Percentiles rank a stretch among this genome's conserved stretches.
Conservation (phyloP, 2,329 filamentous ascomycete species). For the Arthrobotrys iridis region DNA sequence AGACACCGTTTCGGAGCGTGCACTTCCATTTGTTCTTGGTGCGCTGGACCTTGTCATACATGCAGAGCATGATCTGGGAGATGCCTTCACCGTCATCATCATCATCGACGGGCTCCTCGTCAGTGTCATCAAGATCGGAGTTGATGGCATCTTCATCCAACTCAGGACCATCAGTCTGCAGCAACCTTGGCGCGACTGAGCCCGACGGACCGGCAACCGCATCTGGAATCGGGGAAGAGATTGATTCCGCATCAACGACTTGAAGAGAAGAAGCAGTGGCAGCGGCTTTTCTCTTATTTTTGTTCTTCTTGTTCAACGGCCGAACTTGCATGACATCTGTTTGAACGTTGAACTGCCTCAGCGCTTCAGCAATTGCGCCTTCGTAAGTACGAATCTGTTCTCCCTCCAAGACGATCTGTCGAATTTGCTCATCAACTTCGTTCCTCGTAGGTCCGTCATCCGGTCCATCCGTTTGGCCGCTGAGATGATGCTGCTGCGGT, state of each 20-base stretch:
- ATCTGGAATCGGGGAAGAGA: background rate
- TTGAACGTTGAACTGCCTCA: slow-evolving; percentile 40
- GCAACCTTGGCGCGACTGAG: slow-evolving; percentile 58
- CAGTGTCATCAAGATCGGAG: slow-evolving; percentile 93
- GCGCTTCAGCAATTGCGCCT: slow-evolving; percentile 40
- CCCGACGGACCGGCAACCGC: slow-evolving; percentile 30
- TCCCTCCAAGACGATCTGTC: slow-evolving; percentile 41
- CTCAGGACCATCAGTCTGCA: slow-evolving; percentile 70
- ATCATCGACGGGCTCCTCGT: slow-evolving; percentile 79
- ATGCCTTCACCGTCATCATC: slow-evolving; percentile 89
- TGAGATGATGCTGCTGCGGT: slow-evolving; percentile 58
- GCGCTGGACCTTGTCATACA: slow-evolving; percentile 98
- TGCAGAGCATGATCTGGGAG: slow-evolving; percentile 95
- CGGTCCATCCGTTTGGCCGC: slow-evolving; percentile 58
- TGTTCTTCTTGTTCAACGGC: slow-evolving; percentile 47
- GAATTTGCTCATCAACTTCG: slow-evolving; percentile 40
- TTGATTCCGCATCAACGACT: background rate
- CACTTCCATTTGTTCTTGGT: slow-evolving; percentile 99
- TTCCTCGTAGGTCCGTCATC: slow-evolving; percentile 57
- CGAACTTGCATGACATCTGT: slow-evolving; percentile 36
- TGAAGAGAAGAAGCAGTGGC: background rate
- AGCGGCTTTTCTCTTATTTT: slow-evolving; percentile 9
- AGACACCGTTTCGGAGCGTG: slow-evolving; percentile 92
- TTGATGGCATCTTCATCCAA: slow-evolving; percentile 95
- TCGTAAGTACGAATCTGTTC: slow-evolving; percentile 46